Conservation (phyloP, 2,329 filamentous ascomycete species). For the Coniochaeta sp. region DNA sequence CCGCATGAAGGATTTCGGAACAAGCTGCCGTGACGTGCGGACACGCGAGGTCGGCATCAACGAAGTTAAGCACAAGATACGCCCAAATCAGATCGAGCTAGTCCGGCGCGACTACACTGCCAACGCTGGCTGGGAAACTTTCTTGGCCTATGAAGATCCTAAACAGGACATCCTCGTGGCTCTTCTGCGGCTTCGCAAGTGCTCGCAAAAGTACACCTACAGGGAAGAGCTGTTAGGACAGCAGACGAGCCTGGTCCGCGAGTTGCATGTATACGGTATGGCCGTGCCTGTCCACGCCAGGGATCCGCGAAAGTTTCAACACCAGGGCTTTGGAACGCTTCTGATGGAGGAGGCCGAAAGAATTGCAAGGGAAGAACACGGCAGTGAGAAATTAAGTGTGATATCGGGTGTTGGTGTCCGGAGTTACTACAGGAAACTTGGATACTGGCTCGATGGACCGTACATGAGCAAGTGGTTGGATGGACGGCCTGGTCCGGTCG, state of each 20-base stretch:
- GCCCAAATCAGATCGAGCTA: conserved; percentile 91
- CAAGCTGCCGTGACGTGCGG: conserved; percentile 89
- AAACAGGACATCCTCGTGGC: conserved; percentile 98
- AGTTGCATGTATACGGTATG: conserved; percentile 93
- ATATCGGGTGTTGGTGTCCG: conserved; percentile 96
- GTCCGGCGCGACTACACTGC: conserved; percentile 89
- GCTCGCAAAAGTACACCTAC: conserved; percentile 86
- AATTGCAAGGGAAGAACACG: conserved; percentile 90
- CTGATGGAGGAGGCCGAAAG: conserved; percentile 97
- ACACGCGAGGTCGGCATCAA: conserved; percentile 97
- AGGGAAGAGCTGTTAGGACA: conserved; percentile 78
- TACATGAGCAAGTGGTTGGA: conserved; percentile 67
- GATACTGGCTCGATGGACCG: conserved; percentile 88
- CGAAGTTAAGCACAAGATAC: conserved; percentile 97
- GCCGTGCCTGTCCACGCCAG: conserved; percentile 96
- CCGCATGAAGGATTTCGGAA: conserved; percentile 99
- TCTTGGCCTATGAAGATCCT: conserved; percentile 94
- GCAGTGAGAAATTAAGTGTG: conserved; percentile 88
- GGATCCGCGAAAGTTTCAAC: conserved; percentile 94
- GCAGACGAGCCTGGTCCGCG: conserved; percentile 84
- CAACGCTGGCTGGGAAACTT: conserved; percentile 98
- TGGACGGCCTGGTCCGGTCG: conserved; percentile 26
- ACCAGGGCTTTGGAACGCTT: conserved; percentile 92
- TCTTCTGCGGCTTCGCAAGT: conserved; percentile 81
- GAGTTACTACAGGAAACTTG: conserved; percentile 89